Percentiles rank a stretch among this genome's conserved stretches.
Conservation (phyloP, 2,329 filamentous ascomycete species). For the Akanthomyces uredinophilus region DNA sequence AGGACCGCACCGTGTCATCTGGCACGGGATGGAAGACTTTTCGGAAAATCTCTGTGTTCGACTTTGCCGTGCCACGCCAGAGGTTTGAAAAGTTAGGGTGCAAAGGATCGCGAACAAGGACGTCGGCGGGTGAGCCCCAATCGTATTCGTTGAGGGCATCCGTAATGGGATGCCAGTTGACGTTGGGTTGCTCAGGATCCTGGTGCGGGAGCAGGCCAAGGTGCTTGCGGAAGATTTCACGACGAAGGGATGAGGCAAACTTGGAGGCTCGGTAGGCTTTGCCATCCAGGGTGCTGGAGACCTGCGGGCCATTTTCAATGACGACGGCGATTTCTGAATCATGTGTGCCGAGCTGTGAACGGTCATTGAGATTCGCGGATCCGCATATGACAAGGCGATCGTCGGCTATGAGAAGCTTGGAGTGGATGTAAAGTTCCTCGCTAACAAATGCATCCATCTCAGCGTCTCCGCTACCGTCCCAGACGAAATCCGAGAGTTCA, state of each 20-base stretch:
- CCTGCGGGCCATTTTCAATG: slow-evolving; percentile 68
- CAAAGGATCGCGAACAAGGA: slow-evolving; percentile 70
- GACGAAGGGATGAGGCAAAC: slow-evolving; percentile 75
- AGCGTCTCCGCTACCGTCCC: slow-evolving; percentile 48
- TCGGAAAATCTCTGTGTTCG: slow-evolving; percentile 76
- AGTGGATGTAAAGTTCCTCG: slow-evolving; percentile 59
- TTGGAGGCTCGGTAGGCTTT: slow-evolving; percentile 64
- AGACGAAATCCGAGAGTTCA: slow-evolving; percentile 57
- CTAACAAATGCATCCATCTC: slow-evolving; percentile 59
- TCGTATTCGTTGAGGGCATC: slow-evolving; percentile 64
- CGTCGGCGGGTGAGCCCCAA: slow-evolving; percentile 62
- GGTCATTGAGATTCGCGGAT: slow-evolving; percentile 54
- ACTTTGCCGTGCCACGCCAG: slow-evolving; percentile 68
- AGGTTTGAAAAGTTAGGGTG: slow-evolving; percentile 60
- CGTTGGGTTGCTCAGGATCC: slow-evolving; percentile 58
- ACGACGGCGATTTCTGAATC: slow-evolving; percentile 89
- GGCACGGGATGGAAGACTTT: slow-evolving; percentile 79
- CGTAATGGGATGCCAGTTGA: slow-evolving; percentile 64
- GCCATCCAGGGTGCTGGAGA: slow-evolving; percentile 71
- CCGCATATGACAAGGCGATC: slow-evolving; percentile 79
- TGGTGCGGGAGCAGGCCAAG: slow-evolving; percentile 77
- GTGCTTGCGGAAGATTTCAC: slow-evolving; percentile 87
- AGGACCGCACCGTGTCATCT: slow-evolving; percentile 61
- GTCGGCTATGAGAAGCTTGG: slow-evolving; percentile 73
- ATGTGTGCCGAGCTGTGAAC: slow-evolving; percentile 74